Percentiles rank a stretch among this genome's conserved stretches.
These are phyloP conservation scores for Aspergillus piperis DNA, from an alignment of 2,329 filamentous ascomycete genomes.

Conservation along the genomic window DNA sequence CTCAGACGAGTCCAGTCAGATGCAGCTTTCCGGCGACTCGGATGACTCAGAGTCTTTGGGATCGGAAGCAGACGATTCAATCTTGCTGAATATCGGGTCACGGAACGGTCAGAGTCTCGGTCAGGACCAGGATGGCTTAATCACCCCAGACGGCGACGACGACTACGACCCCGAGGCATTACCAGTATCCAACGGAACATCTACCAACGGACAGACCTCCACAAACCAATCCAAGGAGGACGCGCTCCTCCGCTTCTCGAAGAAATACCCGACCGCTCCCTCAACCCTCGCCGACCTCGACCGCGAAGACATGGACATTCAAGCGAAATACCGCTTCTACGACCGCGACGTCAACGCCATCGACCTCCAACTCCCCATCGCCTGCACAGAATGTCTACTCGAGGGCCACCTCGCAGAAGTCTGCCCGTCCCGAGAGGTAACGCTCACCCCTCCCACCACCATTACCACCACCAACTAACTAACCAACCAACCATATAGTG, in stretches of 20 bases:
- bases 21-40: conserved; percentile 29
- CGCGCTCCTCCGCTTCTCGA: conserved; percentile 35
- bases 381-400: conserved; percentile 46
- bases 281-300: conserved; percentile 40
- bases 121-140: conserved; percentile 16
- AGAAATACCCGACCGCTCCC: conserved; percentile 39
- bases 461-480: background rate
- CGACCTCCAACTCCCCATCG: conserved; percentile 43
- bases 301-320: conserved; percentile 40
- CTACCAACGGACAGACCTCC: conserved; percentile 7
- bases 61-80: conserved; percentile 44
- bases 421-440: conserved; percentile 48
- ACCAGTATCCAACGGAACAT: conserved; percentile 11
- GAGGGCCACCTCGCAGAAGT: conserved; percentile 46
- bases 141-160: conserved; percentile 11
- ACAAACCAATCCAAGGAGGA: conserved; percentile 33
- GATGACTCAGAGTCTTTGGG: conserved; percentile 35
- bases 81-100: conserved; percentile 45
- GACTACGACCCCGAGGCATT: conserved; percentile 28
- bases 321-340: conserved; percentile 45
- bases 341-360: conserved; percentile 39
- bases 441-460: conserved; percentile 10
- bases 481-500: conserved; percentile 32
- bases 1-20: conserved; percentile 14
- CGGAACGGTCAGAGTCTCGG: conserved; percentile 10